Base-by-base conservation (phyloP, 306 rosid species). In the Calophaca sinica region DNA sequence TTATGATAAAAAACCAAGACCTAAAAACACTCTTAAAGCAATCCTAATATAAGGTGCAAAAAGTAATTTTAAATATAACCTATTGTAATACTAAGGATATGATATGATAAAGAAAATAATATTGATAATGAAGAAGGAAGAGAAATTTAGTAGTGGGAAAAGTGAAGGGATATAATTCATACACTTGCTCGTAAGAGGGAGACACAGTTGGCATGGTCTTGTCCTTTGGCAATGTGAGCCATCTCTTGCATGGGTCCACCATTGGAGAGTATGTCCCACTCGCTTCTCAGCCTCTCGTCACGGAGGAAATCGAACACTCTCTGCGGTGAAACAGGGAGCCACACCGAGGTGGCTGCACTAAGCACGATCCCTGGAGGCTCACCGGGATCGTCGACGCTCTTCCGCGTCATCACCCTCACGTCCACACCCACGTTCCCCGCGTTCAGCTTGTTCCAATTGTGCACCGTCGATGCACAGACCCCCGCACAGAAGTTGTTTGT, bases 161-260 rank as follows among this genome's bases (percentile, higher is more conserved):
- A 65, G 32, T 6, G 10, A 7, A 36, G 42, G n/a, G 11, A 26
- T 5, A 9, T 5, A 7, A 44, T n/a, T 20, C 84, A 31, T 83
- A 94, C 97, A 71, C 91, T 68, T 68, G 98, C 92, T n/a, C 97
- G 79, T 0, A 94, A 86, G 60, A 94, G 98, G 11, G 98, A 94
- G 73, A 94, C 96, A 71, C 91, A 83, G 65, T 94, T 94, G 86
- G 90, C 93, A 29, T 81, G 97, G 62, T 89, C 91, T 42, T 91
- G 97, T 57, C 97, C 96, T 72, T 94, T 94, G 45, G 98, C 94
- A 6, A 94, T 87, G 90, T 88, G 96, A 53, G 92, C 91, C 94
- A 94, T 94, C 81, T 91, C 97, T 70, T 94, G 97, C 98, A 94
- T 94, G 54, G 97, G 98, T 13, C 97, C 97, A 39, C 98, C 98